phyloP scores from a whole-genome alignment of 2,329 filamentous ascomycete genomes.

The Metarhizium anisopliae region DNA sequence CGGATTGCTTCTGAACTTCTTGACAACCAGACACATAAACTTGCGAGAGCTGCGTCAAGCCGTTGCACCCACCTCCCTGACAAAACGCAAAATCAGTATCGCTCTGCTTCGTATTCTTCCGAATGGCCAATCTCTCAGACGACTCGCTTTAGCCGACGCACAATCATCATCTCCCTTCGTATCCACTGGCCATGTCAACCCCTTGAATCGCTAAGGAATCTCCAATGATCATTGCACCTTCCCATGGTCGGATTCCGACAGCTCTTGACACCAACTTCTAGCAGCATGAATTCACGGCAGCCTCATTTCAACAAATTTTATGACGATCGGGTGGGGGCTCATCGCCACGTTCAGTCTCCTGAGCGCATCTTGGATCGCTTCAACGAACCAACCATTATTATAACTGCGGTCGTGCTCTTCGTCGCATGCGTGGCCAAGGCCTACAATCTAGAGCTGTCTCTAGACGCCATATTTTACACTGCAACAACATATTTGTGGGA shows the following conservation, averaged over 20 bases:
- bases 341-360: conserved; percentile 19
- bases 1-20: no score
- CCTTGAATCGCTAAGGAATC: conserved; percentile 5
- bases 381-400: conserved; percentile 24
- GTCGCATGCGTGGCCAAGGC: conserved; percentile 25
- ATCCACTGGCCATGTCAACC: neutral
- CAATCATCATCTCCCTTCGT: neutral
- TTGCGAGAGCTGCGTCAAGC: no score
- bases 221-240: conserved; percentile 1
- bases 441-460: conserved; percentile 22
- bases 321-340: conserved; percentile 24
- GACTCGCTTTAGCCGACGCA: neutral
- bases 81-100: no score
- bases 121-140: neutral
- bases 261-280: conserved; percentile 10
- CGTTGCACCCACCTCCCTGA: no score
- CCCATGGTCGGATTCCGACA: conserved; percentile 8
- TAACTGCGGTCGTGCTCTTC: conserved; percentile 24
- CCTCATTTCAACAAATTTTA: conserved; percentile 24
- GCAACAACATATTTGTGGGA: conserved; percentile 48
- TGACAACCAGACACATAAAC: no score
- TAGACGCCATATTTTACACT: conserved; percentile 18
- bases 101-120: neutral
- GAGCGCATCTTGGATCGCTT: conserved; percentile 21
- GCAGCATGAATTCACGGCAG: conserved; percentile 26